Evolutionary conservation across 768 basidiomycete species (phyloP).

Genomic region (Suillus occidentalis): DNA sequence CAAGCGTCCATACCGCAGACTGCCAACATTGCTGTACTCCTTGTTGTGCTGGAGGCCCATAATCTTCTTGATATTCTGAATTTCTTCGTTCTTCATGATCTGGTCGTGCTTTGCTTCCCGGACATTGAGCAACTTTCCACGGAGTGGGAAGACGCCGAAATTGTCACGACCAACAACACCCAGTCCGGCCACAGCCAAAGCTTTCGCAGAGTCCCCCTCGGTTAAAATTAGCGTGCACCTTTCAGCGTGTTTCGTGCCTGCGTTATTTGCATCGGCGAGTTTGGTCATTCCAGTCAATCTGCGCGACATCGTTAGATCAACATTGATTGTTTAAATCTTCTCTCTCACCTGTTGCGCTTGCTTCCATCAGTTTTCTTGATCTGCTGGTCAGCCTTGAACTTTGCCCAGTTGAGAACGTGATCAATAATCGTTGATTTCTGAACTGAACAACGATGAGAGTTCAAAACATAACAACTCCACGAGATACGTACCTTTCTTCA

Average conservation of each 20-base stretch:
- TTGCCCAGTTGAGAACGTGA: conserved; percentile 92
- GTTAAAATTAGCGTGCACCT: conserved; percentile 95
- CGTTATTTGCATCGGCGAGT: conserved; percentile 96
- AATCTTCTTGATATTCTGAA: conserved; percentile 97
- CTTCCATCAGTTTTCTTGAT: conserved; percentile 94
- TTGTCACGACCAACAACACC: conserved; percentile 94
- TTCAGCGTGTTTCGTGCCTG: conserved; percentile 77
- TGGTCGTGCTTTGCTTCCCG: conserved; percentile 95
- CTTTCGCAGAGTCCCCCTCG: conserved; percentile 99
- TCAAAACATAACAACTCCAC: background rate
- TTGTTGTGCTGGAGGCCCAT: conserved; percentile 95
- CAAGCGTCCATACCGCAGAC: conserved; percentile 86
- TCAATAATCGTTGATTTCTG: conserved; percentile 88
- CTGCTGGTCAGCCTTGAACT: conserved; percentile 94
- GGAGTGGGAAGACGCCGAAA: conserved; percentile 96
- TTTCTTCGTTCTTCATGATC: conserved; percentile 98
- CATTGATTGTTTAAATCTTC: background rate
- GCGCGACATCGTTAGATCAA: conserved; percentile 6
- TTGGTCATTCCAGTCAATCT: conserved; percentile 92
- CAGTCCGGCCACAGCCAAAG: conserved; percentile 92
- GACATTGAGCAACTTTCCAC: conserved; percentile 95
- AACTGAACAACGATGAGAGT: conserved; percentile 46
- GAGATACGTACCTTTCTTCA: conserved; percentile 80
- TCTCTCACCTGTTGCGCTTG: conserved; percentile 79
- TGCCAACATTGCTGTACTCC: conserved; percentile 67